Percentiles rank a stretch among this genome's conserved stretches.
Conservation (phyloP, 371 early-diverging fungal genomes). For the Dinochytrium kinnereticum region DNA sequence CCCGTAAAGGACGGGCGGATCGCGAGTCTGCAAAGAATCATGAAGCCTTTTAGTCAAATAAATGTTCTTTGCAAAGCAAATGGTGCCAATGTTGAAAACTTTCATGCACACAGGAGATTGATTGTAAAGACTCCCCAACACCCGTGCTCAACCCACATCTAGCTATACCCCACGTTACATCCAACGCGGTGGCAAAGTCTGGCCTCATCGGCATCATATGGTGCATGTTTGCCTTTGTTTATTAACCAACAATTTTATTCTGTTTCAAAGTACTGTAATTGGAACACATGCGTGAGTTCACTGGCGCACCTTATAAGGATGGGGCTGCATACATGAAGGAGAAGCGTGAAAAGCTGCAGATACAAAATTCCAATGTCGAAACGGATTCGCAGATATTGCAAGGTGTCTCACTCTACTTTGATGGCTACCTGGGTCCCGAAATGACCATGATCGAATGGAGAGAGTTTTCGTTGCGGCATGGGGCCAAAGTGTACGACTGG, state of each 20-base stretch:
- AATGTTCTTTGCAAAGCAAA: too few species aligned
- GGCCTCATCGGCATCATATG: too few species aligned
- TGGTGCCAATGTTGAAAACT: too few species aligned
- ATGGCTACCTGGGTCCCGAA: constrained; percentile 35
- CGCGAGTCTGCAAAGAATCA: not conserved
- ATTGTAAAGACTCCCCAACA: too few species aligned
- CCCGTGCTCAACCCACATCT: too few species aligned
- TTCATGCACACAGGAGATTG: too few species aligned
- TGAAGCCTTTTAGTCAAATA: not conserved
- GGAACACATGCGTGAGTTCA: not conserved
- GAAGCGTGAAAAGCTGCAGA: constrained; percentile 41
- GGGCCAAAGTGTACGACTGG: constrained; percentile 41
- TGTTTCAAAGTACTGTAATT: too few species aligned
- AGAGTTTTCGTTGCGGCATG: constrained; percentile 36
- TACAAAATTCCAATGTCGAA: constrained; percentile 19
- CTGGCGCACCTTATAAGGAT: constrained; percentile 5
- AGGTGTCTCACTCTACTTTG: constrained; percentile 38
- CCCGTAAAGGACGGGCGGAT: not conserved
- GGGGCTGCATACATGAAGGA: constrained; percentile 38
- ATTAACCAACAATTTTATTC: too few species aligned
- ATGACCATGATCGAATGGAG: constrained; percentile 30
- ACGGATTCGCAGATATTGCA: constrained; percentile 21
- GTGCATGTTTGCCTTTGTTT: too few species aligned
- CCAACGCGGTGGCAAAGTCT: too few species aligned
- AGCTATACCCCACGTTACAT: too few species aligned